Conservation (phyloP, 495 filamentous ascomycete species). For the Hyaloscypha finlandica region DNA sequence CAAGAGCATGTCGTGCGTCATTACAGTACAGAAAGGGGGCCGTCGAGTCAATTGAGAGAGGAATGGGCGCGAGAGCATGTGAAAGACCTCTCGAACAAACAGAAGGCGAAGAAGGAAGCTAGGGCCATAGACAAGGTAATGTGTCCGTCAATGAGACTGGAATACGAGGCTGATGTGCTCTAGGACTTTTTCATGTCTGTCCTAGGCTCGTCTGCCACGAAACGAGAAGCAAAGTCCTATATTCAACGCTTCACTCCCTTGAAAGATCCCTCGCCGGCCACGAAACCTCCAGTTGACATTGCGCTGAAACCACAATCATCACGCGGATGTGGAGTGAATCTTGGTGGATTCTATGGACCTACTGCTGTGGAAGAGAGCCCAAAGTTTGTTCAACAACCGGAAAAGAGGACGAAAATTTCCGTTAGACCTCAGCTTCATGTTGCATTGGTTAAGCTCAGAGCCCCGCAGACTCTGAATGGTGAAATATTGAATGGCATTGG, state of each 20-base stretch:
- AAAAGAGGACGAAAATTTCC: slow-evolving; percentile 36
- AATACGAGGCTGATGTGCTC: background rate
- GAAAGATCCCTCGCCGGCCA: slow-evolving; percentile 9
- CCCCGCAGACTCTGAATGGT: slow-evolving; percentile 68
- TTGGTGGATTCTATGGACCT: slow-evolving; percentile 62
- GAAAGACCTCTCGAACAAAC: slow-evolving; percentile 29
- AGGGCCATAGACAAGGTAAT: slow-evolving; percentile 30
- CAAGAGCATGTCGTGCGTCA: slow-evolving; percentile 2
- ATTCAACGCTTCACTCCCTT: slow-evolving; percentile 71
- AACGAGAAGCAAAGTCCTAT: slow-evolving; percentile 87
- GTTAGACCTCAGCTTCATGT: slow-evolving; percentile 65
- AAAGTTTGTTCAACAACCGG: slow-evolving; percentile 56
- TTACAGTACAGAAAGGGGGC: slow-evolving; percentile 19
- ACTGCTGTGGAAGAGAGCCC: slow-evolving; percentile 64
- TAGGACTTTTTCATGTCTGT: slow-evolving; percentile 85
- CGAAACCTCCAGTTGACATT: slow-evolving; percentile 6
- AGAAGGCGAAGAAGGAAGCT: slow-evolving; percentile 31
- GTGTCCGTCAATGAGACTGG: background rate
- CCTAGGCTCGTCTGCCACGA: slow-evolving; percentile 80
- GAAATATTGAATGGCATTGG: slow-evolving; percentile 72
- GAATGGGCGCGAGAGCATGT: slow-evolving; percentile 29
- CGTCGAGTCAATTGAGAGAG: slow-evolving; percentile 27
- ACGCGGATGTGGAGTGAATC: slow-evolving; percentile 51
- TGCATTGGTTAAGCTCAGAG: slow-evolving; percentile 82
- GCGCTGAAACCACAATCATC: slow-evolving; percentile 16